Evolutionary conservation across 2,329 filamentous ascomycete genomes (phyloP).

Genomic region (Colletotrichum musicola): DNA sequence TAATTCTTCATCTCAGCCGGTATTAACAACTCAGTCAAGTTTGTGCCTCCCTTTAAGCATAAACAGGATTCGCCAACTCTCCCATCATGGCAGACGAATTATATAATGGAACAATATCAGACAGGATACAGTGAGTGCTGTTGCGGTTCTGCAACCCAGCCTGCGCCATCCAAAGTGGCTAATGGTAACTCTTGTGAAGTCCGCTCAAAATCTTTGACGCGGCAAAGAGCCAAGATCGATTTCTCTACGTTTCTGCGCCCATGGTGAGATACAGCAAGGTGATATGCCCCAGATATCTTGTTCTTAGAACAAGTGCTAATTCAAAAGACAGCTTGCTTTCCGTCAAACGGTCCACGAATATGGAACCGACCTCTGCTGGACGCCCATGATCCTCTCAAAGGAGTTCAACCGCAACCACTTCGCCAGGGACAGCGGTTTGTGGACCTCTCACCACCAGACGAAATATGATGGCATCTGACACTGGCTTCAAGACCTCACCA

Average conservation of each 20-base stretch:
- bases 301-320: background rate
- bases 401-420: slow-evolving; percentile 74
- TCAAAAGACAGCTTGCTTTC: slow-evolving; percentile 69
- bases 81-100: slow-evolving; percentile 30
- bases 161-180: background rate
- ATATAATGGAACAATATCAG: slow-evolving; percentile 33
- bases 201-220: slow-evolving; percentile 71
- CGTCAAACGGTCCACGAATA: slow-evolving; percentile 75
- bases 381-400: slow-evolving; percentile 78
- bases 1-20: slow-evolving; percentile 21
- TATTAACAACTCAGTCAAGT: background rate
- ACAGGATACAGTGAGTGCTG: slow-evolving; percentile 33
- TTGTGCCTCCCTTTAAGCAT: background rate
- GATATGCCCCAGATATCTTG: slow-evolving; percentile 26
- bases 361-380: slow-evolving; percentile 76
- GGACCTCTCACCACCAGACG: background rate
- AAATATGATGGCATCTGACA: background rate
- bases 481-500: slow-evolving; percentile 66
- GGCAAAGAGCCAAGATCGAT: slow-evolving; percentile 63
- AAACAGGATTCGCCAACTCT: background rate
- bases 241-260: slow-evolving; percentile 72
- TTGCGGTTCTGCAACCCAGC: background rate
- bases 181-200: slow-evolving; percentile 49
- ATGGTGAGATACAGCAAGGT: slow-evolving; percentile 77
- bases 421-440: slow-evolving; percentile 70